A percentile compares a stretch with the other conserved stretches of the same genome.
Conservation (phyloP, 163 green algal genomes). For the Prototheca cutis region DNA sequence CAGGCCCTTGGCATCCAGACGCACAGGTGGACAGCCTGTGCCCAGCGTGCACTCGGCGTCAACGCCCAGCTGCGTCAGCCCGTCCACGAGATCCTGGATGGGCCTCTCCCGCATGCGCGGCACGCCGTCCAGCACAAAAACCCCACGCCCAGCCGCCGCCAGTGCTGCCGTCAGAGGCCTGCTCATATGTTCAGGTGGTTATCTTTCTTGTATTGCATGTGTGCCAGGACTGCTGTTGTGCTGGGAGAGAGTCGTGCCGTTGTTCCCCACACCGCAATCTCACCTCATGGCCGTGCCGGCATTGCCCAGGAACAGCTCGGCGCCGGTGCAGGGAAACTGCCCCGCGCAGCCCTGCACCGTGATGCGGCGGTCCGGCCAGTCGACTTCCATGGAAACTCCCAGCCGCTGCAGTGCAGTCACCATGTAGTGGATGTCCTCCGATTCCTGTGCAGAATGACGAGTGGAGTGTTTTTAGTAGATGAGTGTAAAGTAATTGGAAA, state of each 20-base stretch:
- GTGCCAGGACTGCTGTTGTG: no score
- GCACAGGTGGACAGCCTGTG: conserved; percentile 87
- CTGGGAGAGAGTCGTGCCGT: no score
- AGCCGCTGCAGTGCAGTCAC: conserved; percentile 80
- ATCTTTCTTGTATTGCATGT: background rate
- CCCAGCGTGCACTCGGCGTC: conserved; percentile 79
- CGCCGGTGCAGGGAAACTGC: conserved; percentile 49
- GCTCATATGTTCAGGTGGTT: conserved; percentile 1
- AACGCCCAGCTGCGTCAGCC: conserved; percentile 86
- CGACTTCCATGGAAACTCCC: conserved; percentile 74
- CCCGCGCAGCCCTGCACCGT: conserved; percentile 72
- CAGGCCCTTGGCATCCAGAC: conserved; percentile 68
- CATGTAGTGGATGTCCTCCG: conserved; percentile 95
- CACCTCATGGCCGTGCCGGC: conserved; percentile 94
- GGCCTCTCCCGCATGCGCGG: conserved; percentile 92
- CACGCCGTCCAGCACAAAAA: conserved; percentile 86
- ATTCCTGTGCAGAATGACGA: conserved; percentile 49
- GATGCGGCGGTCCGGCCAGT: conserved; percentile 58
- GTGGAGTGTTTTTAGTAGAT: background rate
- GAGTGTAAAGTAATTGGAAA: background rate
- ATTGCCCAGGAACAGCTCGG: conserved; percentile 94
- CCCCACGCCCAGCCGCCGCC: conserved; percentile 74
- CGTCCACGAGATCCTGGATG: conserved; percentile 89
- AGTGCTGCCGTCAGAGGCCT: conserved; percentile 86
- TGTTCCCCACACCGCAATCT: no score